These are phyloP conservation scores for Neonectria magnoliae DNA, from an alignment of 2,329 filamentous ascomycete species.

Conservation along the genomic window DNA sequence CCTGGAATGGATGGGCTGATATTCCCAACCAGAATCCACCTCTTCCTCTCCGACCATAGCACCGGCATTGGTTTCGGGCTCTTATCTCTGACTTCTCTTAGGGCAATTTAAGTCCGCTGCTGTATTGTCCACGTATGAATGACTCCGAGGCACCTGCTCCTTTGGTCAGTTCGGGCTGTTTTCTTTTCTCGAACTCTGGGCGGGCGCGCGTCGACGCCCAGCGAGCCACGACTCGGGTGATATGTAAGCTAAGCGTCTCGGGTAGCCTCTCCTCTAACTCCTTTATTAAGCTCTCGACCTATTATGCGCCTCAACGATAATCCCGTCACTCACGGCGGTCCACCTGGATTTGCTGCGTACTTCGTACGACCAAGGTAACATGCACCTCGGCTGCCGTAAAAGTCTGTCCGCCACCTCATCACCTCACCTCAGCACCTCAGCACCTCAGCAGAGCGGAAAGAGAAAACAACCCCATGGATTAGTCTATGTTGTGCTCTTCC, in stretches of 20 bases:
- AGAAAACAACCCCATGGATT: neutral
- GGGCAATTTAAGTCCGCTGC: constrained; percentile 10
- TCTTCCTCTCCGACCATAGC: constrained; percentile 29
- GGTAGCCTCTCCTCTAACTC: neutral
- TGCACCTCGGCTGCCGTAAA: constrained; percentile 12
- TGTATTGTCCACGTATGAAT: constrained; percentile 15
- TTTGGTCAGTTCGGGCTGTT: constrained; percentile 10
- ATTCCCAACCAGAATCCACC: neutral
- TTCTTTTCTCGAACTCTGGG: constrained; percentile 18
- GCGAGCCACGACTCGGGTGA: constrained; percentile 5
- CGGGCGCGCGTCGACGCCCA: constrained; percentile 8
- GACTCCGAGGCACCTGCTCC: constrained; percentile 10
- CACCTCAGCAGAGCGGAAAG: constrained; percentile 3
- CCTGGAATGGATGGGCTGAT: constrained; percentile 21
- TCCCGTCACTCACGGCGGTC: constrained; percentile 1
- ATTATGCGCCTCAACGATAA: constrained; percentile 12
- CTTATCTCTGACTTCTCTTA: constrained; percentile 14
- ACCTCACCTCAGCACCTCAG: neutral
- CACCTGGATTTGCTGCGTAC: neutral
- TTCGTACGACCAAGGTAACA: constrained; percentile 1
- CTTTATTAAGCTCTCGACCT: constrained; percentile 13
- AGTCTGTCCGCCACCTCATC: neutral
- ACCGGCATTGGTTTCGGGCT: constrained; percentile 17
- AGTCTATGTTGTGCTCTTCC: neutral
- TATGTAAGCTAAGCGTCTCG: neutral